These are phyloP conservation scores for Cryphonectria japonica DNA, from an alignment of 2,329 filamentous ascomycete species.

Conservation along the genomic window DNA sequence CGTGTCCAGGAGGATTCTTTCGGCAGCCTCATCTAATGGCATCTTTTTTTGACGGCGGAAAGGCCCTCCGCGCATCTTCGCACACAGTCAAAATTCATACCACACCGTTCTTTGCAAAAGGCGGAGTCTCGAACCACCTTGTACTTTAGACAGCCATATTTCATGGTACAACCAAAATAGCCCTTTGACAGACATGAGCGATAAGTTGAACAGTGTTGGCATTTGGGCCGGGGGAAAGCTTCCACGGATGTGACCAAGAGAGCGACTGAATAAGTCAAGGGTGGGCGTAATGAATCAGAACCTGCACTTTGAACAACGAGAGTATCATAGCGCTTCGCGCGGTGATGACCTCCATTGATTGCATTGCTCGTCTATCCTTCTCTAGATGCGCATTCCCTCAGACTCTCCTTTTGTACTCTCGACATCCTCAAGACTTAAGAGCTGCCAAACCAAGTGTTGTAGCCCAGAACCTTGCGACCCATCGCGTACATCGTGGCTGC, in stretches of 20 bases:
- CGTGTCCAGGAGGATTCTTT: constrained; percentile 27
- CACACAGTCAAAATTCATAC: constrained; percentile 2
- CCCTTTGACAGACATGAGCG: constrained; percentile 25
- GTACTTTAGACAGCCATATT: constrained; percentile 28
- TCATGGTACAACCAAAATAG: constrained; percentile 9
- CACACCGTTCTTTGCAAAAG: background rate
- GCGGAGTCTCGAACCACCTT: constrained; percentile 19
- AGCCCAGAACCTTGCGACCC: constrained; percentile 71
- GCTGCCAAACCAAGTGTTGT: constrained; percentile 78
- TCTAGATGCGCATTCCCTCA: constrained; percentile 12
- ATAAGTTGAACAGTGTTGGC: constrained; percentile 14
- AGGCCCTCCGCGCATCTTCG: background rate
- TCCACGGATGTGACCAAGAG: background rate
- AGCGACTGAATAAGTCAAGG: constrained; percentile 11
- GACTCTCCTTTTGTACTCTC: background rate
- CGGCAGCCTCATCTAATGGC: constrained; percentile 27
- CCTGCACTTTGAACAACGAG: constrained; percentile 12
- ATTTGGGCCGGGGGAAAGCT: constrained; percentile 8
- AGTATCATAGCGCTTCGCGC: constrained; percentile 7
- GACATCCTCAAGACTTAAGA: constrained; percentile 41
- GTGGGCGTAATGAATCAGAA: constrained; percentile 25
- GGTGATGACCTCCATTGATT: constrained; percentile 21
- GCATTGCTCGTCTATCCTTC: constrained; percentile 16
- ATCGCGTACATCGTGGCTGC: constrained; percentile 70
- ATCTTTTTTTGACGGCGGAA: background rate